Conservation (phyloP, 768 basidiomycete genomes). For the Sporobolomyces pararoseus region DNA sequence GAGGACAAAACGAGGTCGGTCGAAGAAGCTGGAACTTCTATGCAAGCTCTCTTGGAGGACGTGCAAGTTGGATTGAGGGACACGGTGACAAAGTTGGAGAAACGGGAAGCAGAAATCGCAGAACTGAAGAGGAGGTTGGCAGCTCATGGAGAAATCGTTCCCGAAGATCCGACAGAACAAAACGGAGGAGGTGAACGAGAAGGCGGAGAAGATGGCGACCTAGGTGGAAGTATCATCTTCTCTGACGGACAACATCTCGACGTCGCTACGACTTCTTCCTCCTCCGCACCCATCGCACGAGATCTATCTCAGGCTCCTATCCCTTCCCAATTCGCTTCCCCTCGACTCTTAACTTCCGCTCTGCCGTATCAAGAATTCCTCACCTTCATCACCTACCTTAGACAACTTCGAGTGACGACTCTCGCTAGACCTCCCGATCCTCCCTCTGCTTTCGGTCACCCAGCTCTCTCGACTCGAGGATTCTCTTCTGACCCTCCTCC, state of each 20-base stretch:
- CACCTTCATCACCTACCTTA: conserved; percentile 43
- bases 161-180: conserved; percentile 25
- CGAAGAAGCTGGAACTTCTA: conserved; percentile 41
- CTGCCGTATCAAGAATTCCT: conserved; percentile 46
- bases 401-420: conserved; percentile 33
- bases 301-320: conserved; percentile 4
- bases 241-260: conserved; percentile 35
- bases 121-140: conserved; percentile 18
- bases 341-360: conserved; percentile 41
- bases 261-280: neutral
- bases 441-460: neutral
- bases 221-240: conserved; percentile 29
- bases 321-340: conserved; percentile 33
- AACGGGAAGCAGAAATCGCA: conserved; percentile 27
- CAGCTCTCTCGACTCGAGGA: conserved; percentile 14
- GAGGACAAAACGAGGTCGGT: conserved; percentile 44
- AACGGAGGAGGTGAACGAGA: neutral
- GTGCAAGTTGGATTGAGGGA: conserved; percentile 39
- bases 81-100: conserved; percentile 41
- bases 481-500: conserved; percentile 3
- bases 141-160: conserved; percentile 21
- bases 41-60: conserved; percentile 41
- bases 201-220: conserved; percentile 13
- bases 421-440: conserved; percentile 30
- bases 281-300: neutral